phyloP scores from a whole-genome alignment of 257 asterid species.

The Capsicum baccatum region DNA sequence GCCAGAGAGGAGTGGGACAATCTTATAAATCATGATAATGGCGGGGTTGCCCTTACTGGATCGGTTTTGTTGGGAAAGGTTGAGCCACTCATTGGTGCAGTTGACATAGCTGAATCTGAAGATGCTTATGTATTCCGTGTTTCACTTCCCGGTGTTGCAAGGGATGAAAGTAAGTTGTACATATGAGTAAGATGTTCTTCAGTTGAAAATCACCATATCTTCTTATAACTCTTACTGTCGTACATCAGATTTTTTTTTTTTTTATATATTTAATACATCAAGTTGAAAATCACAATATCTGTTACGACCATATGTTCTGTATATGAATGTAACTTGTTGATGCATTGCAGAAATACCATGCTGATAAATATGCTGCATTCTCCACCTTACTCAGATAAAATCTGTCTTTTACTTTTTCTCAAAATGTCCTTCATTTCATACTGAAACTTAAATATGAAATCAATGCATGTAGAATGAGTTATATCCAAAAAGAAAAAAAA shows the following conservation, averaged over 20 bases:
- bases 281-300: neutral
- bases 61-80: too few relatives aligned
- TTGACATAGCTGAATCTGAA: too few relatives aligned
- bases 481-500: neutral
- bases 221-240: too few relatives aligned
- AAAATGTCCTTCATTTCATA: neutral
- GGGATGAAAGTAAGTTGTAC: too few relatives aligned
- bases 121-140: too few relatives aligned
- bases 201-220: too few relatives aligned
- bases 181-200: too few relatives aligned
- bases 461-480: neutral
- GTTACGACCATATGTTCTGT: neutral
- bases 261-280: neutral
- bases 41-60: neutral
- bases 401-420: neutral
- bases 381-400: slow-evolving; percentile 6
- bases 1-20: neutral
- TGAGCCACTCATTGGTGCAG: neutral
- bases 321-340: neutral
- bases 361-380: neutral
- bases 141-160: too few relatives aligned
- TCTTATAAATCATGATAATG: neutral
- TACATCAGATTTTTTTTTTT: neutral
- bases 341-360: neutral
- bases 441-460: neutral